Percentiles rank a stretch among this genome's conserved stretches.
Evolutionary conservation across 2,329 filamentous ascomycete genomes (phyloP).

Genomic region (Alternaria tenuissima): DNA sequence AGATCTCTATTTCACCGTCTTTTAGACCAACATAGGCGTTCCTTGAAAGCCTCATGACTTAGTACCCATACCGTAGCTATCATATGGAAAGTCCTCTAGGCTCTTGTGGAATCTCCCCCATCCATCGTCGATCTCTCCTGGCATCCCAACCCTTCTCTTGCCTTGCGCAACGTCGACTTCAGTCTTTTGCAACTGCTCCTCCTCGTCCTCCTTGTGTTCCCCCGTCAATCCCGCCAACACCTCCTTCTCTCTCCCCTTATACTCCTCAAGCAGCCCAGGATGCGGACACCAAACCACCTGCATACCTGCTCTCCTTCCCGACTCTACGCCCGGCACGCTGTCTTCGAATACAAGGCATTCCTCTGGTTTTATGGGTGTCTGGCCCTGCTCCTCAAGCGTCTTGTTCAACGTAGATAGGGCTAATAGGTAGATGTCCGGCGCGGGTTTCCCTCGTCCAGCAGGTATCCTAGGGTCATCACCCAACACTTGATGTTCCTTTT

Average conservation of each 20-base stretch:
- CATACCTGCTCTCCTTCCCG: conserved; percentile 91
- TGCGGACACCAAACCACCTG: conserved; percentile 93
- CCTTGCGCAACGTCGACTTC: conserved; percentile 50
- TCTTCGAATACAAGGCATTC: conserved; percentile 98
- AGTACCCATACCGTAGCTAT: conserved; percentile 62
- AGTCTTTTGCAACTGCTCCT: conserved; percentile 39
- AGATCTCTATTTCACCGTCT: too few relatives aligned
- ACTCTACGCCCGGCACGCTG: conserved; percentile 89
- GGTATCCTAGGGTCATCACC: conserved; percentile 85
- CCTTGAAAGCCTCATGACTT: not conserved
- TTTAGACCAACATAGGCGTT: not conserved
- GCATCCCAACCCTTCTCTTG: conserved; percentile 55
- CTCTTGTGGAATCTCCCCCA: conserved; percentile 63
- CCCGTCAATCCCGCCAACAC: conserved; percentile 85
- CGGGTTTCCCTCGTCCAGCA: conserved; percentile 85
- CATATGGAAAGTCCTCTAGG: conserved; percentile 68
- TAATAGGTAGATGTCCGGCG: conserved; percentile 92
- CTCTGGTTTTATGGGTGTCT: conserved; percentile 73
- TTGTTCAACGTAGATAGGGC: conserved; percentile 86
- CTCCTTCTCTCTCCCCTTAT: conserved; percentile 76
- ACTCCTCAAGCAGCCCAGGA: conserved; percentile 77
- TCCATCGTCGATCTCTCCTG: conserved; percentile 67
- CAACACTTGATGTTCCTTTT: conserved; percentile 76
- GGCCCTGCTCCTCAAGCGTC: conserved; percentile 67
- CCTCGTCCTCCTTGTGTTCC: conserved; percentile 68